Base-by-base conservation (phyloP, 139 green algal species). In the Chlamydomonas sp. region DNA sequence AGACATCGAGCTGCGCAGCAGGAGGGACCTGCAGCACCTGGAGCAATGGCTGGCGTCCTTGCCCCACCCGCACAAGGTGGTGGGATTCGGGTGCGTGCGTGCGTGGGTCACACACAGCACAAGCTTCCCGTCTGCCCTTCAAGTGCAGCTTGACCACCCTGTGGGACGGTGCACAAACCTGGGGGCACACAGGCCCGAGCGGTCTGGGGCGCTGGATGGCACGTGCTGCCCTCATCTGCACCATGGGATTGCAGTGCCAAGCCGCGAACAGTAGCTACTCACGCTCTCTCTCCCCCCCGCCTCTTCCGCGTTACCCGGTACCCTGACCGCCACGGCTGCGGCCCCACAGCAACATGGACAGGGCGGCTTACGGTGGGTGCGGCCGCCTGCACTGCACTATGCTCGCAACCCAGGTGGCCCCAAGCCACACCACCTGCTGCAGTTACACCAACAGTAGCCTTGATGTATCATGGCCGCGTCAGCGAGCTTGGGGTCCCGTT, bases 11-110 rank as follows among this genome's bases (percentile, higher is more conserved):
- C 82, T 86, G 61, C 82, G 82, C 61, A 67, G 69, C 20, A 2
- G 8, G 1, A 20, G 82, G 20, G 82, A 86, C 77, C 20, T 86
- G n/a, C 20, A 12, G 0, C 0, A 5, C 2, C 82, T 86, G 71
- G 71, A 86, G 82, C 18, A n/a, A 8, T 86, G 82, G 82, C 82
- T 86, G 61, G 71, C 82, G 12, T 57, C 60, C 5, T 71, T 80
- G 71, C 82, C 82, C n/a, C 82, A 86, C 82, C 82, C n/a, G 2
- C 82, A 86, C 60, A 86, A 86, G 82, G 69, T 86, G 61, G 82
- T 86, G 71, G 82, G 69, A 7, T 86, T 86, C 60, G 82, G 82
- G 81, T 86, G 68, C 60, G 80, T 12, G 6, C 3, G 63, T 17
- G 16, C 17, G 9, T 2, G 16, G 9, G 2, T 75, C 17, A 15